These are phyloP conservation scores for Scopulariopsis brevicaulis DNA, from an alignment of 2,329 filamentous ascomycete genomes.

Conservation along the genomic window DNA sequence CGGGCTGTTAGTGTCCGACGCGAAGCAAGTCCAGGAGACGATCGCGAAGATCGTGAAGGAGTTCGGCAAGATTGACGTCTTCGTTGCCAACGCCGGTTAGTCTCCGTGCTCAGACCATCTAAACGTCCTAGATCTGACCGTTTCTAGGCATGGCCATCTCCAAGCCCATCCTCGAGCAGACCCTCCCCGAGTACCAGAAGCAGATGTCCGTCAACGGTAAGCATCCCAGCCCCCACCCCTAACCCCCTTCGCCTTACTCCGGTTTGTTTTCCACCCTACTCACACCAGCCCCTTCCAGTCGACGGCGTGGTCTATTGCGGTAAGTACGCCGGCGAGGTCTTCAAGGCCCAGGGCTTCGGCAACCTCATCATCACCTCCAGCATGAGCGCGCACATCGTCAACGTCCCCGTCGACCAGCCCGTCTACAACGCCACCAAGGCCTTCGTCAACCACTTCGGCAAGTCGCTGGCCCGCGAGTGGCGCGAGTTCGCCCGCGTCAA, in stretches of 20 bases:
- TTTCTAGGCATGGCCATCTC: background rate
- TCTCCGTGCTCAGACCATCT: conserved; percentile 20
- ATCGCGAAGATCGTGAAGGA: conserved; percentile 56
- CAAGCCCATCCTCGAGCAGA: conserved; percentile 33
- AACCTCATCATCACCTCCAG: conserved; percentile 70
- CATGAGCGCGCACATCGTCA: conserved; percentile 70
- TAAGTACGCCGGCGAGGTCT: conserved; percentile 56
- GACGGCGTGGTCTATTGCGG: conserved; percentile 73
- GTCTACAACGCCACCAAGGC: conserved; percentile 67
- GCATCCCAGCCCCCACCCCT: conserved; percentile 6
- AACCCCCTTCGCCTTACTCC: background rate
- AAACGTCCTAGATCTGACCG: background rate
- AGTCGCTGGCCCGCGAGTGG: conserved; percentile 60
- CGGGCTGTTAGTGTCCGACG: background rate
- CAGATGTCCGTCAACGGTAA: conserved; percentile 42
- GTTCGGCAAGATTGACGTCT: conserved; percentile 64
- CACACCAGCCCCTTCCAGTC: conserved; percentile 59
- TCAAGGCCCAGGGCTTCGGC: conserved; percentile 58
- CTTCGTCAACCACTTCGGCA: conserved; percentile 46
- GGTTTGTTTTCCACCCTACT: conserved; percentile 35
- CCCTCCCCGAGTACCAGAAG: conserved; percentile 33
- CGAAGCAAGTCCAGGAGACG: conserved; percentile 34
- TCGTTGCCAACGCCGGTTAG: conserved; percentile 62
- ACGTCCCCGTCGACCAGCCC: conserved; percentile 63
- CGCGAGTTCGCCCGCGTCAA: conserved; percentile 64